Conservation (phyloP, 202 grass and related monocot species). For the Setaria viridis region DNA sequence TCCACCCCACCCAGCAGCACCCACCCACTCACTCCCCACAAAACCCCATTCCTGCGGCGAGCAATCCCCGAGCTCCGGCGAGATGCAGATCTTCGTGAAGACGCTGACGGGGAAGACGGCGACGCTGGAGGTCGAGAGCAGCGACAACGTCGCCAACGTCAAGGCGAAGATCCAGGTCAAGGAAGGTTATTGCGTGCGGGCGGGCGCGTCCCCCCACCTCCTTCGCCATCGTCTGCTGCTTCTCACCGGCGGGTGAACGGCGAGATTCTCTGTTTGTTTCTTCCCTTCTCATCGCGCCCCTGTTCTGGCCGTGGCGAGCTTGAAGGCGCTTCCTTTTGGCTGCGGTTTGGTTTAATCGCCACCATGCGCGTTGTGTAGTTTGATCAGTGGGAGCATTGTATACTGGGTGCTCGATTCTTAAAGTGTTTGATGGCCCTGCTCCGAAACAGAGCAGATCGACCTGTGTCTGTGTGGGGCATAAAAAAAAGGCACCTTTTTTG, state of each 20-base stretch:
- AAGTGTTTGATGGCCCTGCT: no score
- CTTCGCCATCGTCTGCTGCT: no score
- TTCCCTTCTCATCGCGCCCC: no score
- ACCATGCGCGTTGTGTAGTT: not conserved
- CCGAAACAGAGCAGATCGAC: not conserved
- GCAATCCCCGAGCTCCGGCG: not conserved
- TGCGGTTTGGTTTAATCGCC: not conserved
- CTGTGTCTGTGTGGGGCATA: not conserved
- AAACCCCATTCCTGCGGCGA: not conserved
- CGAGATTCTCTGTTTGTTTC: no score
- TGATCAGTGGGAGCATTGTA: not conserved
- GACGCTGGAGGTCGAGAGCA: slow-evolving; percentile 87
- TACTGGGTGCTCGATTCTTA: not conserved
- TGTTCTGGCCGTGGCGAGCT: not conserved
- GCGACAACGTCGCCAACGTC: slow-evolving; percentile 82
- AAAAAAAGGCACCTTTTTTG: not conserved
- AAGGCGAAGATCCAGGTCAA: slow-evolving; percentile 85
- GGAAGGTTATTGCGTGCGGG: slow-evolving; percentile 20
- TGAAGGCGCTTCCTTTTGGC: not conserved
- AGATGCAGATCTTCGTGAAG: slow-evolving; percentile 99
- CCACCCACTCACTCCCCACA: not conserved
- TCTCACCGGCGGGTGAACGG: no score
- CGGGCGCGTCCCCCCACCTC: no score
- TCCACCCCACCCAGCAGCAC: not conserved
- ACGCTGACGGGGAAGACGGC: slow-evolving; percentile 76